These are phyloP conservation scores for Agastache rugosa DNA, from an alignment of 257 asterid genomes.

Conservation along the genomic window DNA sequence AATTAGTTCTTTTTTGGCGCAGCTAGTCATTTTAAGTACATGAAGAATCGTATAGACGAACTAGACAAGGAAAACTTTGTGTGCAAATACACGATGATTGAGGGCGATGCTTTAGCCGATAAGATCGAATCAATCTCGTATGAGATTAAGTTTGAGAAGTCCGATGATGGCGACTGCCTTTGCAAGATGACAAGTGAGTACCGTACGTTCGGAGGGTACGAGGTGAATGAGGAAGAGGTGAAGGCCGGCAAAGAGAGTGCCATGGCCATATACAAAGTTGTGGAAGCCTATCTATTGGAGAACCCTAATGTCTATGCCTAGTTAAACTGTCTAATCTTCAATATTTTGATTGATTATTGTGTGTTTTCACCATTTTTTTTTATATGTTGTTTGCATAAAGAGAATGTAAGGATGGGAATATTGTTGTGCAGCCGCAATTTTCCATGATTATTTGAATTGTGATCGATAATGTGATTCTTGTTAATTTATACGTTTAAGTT, in stretches of 20 bases:
- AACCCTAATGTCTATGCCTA: slow-evolving; percentile 50
- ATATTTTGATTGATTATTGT: not conserved
- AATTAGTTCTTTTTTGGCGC: not conserved
- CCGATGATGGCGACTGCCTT: slow-evolving; percentile 40
- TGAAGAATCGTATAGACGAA: slow-evolving; percentile 49
- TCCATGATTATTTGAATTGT: not conserved
- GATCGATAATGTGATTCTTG: not conserved
- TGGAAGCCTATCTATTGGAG: slow-evolving; percentile 52
- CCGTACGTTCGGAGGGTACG: slow-evolving; percentile 38
- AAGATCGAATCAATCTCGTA: slow-evolving; percentile 47
- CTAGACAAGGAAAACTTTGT: slow-evolving; percentile 44
- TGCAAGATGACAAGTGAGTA: slow-evolving; percentile 55
- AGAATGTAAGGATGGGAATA: not conserved
- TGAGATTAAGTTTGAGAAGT: slow-evolving; percentile 48
- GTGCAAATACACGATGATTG: slow-evolving; percentile 53
- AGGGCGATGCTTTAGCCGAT: slow-evolving; percentile 49
- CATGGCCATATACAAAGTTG: slow-evolving; percentile 48
- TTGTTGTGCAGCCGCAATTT: not conserved
- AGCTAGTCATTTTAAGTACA: slow-evolving; percentile 48
- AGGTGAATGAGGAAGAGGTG: slow-evolving; percentile 55
- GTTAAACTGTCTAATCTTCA: not conserved
- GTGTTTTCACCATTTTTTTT: not conserved
- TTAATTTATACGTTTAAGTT: not conserved
- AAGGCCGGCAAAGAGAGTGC: slow-evolving; percentile 51
- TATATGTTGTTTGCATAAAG: not conserved